Base-by-base conservation (phyloP, 148 eudicot genomes). In the Rhododendron kiyosumense region DNA sequence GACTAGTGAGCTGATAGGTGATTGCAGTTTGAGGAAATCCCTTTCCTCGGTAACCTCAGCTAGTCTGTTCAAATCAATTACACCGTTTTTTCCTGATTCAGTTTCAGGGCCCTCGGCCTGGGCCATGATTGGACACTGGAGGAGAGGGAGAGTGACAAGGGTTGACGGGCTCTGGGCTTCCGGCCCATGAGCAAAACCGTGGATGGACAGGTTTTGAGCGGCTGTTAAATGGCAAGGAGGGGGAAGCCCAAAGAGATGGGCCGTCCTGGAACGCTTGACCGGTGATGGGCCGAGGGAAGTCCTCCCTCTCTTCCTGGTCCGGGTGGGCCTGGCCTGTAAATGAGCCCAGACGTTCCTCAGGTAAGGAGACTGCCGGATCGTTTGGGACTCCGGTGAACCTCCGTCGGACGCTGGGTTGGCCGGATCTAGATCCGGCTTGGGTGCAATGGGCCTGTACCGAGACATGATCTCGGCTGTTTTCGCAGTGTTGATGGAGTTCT, bases 61-160 rank as follows among this genome's bases (percentile, higher is more conserved):
- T 12, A 69, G 75, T 67, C 90, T 1, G 89, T 92, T 93, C 84
- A 94, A 85, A 85, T 94, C 96, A 8, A 94, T 88, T 4, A 28
- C 36, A 28, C 75, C 7, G 12, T 69, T 30, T 4, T 4, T 17
- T 20, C 24, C 36, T 69, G 75, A 28, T 28, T 12, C 75, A 13
- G 17, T 69, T 30, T 69, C 75, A 69, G 28, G 36, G 34, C n/a
- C n/a, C n/a, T n/a, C n/a, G n/a, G 75, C 15, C 34, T 12, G 75
- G 36, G 75, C 75, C 75, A 69, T 69, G 75, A 69, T 69, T 69
- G 75, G 75, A 69, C 69, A 36, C 1, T 85, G 85, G 38, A 89
- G 86, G n/a, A 90, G 85, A 48, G 88, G 89, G 18, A 89, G 89
- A 5, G 89, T 86, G 54, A 88, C 80, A 0, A 67, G 17, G 89